Conservation (phyloP, 345 rosid genomes). For the Camelina sativa region DNA sequence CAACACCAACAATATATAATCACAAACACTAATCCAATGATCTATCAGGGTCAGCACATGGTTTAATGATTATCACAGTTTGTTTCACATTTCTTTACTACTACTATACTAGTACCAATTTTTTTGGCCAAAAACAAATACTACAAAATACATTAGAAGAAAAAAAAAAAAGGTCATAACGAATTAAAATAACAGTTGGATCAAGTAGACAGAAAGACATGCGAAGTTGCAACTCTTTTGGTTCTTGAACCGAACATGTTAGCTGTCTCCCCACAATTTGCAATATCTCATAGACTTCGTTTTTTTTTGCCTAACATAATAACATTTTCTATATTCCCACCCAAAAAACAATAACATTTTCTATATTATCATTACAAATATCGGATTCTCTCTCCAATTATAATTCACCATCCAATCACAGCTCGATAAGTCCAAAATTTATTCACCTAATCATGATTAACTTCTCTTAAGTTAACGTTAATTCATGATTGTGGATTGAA, state of each 20-base stretch:
- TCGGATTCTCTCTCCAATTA: slow-evolving; percentile 38
- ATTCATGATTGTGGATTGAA: slow-evolving; percentile 12
- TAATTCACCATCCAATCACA: slow-evolving; percentile 32
- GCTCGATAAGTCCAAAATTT: slow-evolving; percentile 8
- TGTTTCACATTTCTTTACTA: background rate
- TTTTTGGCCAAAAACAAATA: background rate
- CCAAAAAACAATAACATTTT: background rate
- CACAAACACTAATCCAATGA: background rate
- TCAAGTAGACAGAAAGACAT: slow-evolving; percentile 45
- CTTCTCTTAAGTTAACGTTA: slow-evolving; percentile 3
- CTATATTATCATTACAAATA: slow-evolving; percentile 9
- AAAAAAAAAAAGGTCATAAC: background rate
- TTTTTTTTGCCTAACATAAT: slow-evolving; percentile 7
- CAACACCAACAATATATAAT: slow-evolving; percentile 14
- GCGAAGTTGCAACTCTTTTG: slow-evolving; percentile 38
- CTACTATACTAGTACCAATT: background rate
- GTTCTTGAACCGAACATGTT: slow-evolving; percentile 35
- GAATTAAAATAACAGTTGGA: slow-evolving; percentile 11
- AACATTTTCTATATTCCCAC: too few species aligned
- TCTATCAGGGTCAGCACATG: slow-evolving; percentile 31
- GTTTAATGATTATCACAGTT: slow-evolving; percentile 21
- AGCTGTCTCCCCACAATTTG: slow-evolving; percentile 39
- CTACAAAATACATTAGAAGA: background rate
- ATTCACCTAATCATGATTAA: slow-evolving; percentile 24
- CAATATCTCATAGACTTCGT: slow-evolving; percentile 22